Percentiles rank a stretch among this genome's conserved stretches.
These are phyloP conservation scores for Calonectria hawksworthii DNA, from an alignment of 2,329 filamentous ascomycete species.

Conservation along the genomic window DNA sequence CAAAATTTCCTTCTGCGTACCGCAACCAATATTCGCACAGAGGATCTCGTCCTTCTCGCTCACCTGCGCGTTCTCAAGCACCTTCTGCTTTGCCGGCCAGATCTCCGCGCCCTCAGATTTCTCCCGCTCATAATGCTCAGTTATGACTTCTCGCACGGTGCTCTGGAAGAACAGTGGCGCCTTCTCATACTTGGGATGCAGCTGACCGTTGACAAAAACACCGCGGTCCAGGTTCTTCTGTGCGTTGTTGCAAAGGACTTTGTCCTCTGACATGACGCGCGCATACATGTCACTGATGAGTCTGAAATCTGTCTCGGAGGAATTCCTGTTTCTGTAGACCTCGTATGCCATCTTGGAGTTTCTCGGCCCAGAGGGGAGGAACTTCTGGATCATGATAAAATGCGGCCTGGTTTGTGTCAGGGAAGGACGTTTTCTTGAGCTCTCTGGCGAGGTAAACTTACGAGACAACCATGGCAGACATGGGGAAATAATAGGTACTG, in stretches of 20 bases:
- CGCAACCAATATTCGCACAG: not conserved
- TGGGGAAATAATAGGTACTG: slow-evolving; percentile 42
- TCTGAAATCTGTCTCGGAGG: not conserved
- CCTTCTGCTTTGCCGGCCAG: not conserved
- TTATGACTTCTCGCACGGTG: not conserved
- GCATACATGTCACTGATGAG: slow-evolving; percentile 7
- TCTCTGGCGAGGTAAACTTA: slow-evolving; percentile 26
- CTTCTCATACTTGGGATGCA: slow-evolving; percentile 7
- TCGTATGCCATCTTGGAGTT: not conserved
- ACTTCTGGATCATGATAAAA: not conserved
- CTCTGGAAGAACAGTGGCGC: slow-evolving; percentile 6
- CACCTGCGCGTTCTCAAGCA: not conserved
- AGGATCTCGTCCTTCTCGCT: not conserved
- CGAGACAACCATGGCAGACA: slow-evolving; percentile 37
- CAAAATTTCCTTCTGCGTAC: not conserved
- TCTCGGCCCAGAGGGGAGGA: not conserved
- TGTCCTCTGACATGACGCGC: slow-evolving; percentile 9
- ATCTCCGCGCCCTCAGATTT: not conserved
- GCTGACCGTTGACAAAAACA: slow-evolving; percentile 12
- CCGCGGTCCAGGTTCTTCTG: slow-evolving; percentile 11
- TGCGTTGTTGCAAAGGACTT: slow-evolving; percentile 12
- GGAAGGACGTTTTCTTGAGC: not conserved
- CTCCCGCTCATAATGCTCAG: not conserved
- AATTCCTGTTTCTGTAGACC: not conserved
- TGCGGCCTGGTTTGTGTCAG: not conserved